These are phyloP conservation scores for Potentilla sterilis DNA, from an alignment of 306 rosid genomes.

Conservation along the genomic window DNA sequence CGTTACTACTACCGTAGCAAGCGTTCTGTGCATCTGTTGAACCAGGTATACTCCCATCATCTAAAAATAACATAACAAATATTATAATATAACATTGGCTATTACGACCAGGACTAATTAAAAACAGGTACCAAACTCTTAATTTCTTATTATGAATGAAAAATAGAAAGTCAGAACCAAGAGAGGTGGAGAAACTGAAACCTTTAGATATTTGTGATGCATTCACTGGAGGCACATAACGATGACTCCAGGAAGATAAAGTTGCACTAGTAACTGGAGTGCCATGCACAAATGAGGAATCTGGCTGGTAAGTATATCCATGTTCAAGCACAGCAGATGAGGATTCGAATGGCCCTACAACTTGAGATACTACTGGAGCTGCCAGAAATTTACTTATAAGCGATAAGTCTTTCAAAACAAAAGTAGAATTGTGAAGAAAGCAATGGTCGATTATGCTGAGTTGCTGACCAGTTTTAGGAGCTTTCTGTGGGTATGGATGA, in stretches of 20 bases:
- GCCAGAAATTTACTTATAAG: slow-evolving; percentile 27
- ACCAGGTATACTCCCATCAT: slow-evolving; percentile 43
- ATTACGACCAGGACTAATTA: background rate
- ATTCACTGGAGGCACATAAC: slow-evolving; percentile 40
- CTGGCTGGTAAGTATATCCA: slow-evolving; percentile 46
- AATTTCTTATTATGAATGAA: background rate
- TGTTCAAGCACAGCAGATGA: slow-evolving; percentile 57
- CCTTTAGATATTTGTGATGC: slow-evolving; percentile 61
- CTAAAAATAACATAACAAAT: slow-evolving; percentile 34
- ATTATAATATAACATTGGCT: background rate
- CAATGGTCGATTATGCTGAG: slow-evolving; percentile 13
- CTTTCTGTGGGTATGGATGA: slow-evolving; percentile 97
- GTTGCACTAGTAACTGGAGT: slow-evolving; percentile 50
- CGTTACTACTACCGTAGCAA: slow-evolving; percentile 65
- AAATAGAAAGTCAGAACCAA: background rate
- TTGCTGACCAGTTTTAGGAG: slow-evolving; percentile 63
- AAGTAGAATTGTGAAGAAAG: slow-evolving; percentile 12
- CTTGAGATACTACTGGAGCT: slow-evolving; percentile 52
- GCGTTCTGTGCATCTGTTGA: slow-evolving; percentile 43
- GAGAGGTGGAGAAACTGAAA: slow-evolving; percentile 30
- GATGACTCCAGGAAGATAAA: slow-evolving; percentile 62
- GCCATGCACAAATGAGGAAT: slow-evolving; percentile 61
- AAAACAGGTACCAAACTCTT: background rate
- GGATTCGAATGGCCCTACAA: slow-evolving; percentile 46
- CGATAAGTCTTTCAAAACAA: slow-evolving; percentile 6